Base-by-base conservation (phyloP, 441 rosid genomes). In the Gossypium schwendimanii region DNA sequence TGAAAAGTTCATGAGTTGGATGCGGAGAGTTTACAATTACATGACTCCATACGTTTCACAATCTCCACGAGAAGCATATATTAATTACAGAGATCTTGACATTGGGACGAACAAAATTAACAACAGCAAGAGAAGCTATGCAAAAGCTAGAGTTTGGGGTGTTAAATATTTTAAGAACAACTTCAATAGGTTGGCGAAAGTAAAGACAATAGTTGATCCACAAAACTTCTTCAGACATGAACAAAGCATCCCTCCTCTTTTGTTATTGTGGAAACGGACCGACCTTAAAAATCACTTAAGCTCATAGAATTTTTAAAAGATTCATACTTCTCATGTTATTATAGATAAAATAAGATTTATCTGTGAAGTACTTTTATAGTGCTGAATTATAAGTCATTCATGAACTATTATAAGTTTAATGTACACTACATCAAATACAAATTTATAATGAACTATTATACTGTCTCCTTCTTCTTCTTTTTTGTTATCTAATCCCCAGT, bases 31-130 rank as follows among this genome's bases (percentile, higher is more conserved):
- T 17, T 85, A 85, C 59, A 10, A 36, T 23, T 79, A 71, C 21
- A 84, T 82, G 57, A 3, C 41, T 2, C 6, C 70, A 2, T 66
- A 14, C 31, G 41, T 85, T 68, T 64, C 83, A 50, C 81, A 82
- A 76, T 78, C 79, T 15, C 92, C 92, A 4, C 81, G 90, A 65
- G 73, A 77, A 21, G 86, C 91, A 6, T 86, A 85, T 71, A 15
- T 83, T 11, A 33, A 86, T 14, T 69, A 54, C 0, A 69, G 87
- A 2, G 58, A 53, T 53, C 58, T 53, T 4, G 24, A 53, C 11
- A 18, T 53, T 17, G 58, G 58, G 89, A 81, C 87, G 68, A 31
- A 20, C 4, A 20, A 49, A 23, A 3, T 33, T 3, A 63, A 39
- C 12, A 15, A 7, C 5, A 7, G 18, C 14, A 54, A 9, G 1